Conservation (phyloP, 768 basidiomycete species). For the Tulasnella calospora region DNA sequence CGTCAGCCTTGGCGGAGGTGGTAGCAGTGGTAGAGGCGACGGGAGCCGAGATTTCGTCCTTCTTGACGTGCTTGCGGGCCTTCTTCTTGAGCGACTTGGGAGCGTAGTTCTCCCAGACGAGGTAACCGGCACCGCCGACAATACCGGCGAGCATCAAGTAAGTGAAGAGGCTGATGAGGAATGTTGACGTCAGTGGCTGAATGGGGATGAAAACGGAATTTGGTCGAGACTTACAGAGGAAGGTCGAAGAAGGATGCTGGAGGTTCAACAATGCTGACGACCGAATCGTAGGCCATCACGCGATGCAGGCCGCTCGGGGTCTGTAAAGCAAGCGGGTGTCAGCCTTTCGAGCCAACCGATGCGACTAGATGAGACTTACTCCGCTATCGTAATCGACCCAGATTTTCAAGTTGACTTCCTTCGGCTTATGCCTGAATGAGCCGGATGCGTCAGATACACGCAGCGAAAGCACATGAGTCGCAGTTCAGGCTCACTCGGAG, state of each 20-base stretch:
- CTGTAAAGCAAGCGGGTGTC: conserved; percentile 2
- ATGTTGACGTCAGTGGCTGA: conserved; percentile 9
- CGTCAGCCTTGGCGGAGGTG: conserved; percentile 62
- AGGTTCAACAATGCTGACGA: conserved; percentile 76
- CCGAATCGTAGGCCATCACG: conserved; percentile 66
- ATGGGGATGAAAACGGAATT: conserved; percentile 19
- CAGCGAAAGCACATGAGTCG: conserved; percentile 15
- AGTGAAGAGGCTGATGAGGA: conserved; percentile 51
- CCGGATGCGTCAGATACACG: conserved; percentile 18
- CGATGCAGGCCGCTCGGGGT: conserved; percentile 53
- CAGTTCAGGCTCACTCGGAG: conserved; percentile 61
- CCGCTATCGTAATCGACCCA: conserved; percentile 70
- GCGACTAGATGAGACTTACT: conserved; percentile 40
- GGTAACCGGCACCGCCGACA: conserved; percentile 59
- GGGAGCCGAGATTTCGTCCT: conserved; percentile 46
- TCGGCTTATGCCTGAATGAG: conserved; percentile 47
- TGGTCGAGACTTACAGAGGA: conserved; percentile 56
- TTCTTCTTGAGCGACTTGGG: conserved; percentile 49
- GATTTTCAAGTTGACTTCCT: conserved; percentile 65
- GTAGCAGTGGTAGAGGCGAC: conserved; percentile 45
- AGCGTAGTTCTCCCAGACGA: conserved; percentile 59
- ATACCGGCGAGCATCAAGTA: conserved; percentile 65
- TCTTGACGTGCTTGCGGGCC: conserved; percentile 42
- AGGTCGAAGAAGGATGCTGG: conserved; percentile 71
- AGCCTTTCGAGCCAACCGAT: neutral